Evolutionary conservation across 495 filamentous ascomycete species (phyloP).

Genomic region (Delitschia confertaspora): DNA sequence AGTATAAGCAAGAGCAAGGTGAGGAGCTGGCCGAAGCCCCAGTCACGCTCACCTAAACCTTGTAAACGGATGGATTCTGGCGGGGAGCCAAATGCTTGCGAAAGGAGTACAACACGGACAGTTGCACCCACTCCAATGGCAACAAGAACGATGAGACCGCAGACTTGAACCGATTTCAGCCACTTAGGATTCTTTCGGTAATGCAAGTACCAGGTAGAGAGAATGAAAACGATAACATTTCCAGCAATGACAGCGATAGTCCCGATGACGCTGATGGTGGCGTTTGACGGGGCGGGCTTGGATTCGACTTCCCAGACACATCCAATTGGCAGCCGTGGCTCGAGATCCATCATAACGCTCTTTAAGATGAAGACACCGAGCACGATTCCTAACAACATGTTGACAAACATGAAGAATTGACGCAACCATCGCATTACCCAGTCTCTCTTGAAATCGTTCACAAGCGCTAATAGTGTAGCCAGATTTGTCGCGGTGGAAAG

Average conservation of each 20-base stretch:
- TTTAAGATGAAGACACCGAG: constrained; percentile 44
- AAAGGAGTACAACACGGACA: constrained; percentile 41
- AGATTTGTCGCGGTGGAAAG: constrained; percentile 52
- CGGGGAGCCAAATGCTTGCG: constrained; percentile 44
- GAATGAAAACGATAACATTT: constrained; percentile 42
- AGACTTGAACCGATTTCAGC: constrained; percentile 40
- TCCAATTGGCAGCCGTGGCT: constrained; percentile 42
- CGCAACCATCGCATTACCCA: constrained; percentile 54
- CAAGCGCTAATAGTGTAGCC: constrained; percentile 46
- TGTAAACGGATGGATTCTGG: constrained; percentile 32
- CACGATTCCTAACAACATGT: constrained; percentile 42
- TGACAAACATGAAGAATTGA: constrained; percentile 51
- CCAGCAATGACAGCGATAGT: constrained; percentile 46
- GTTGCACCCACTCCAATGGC: constrained; percentile 44
- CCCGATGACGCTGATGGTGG: constrained; percentile 39
- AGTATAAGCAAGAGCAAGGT: constrained; percentile 45
- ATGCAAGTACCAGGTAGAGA: constrained; percentile 51
- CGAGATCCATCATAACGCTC: constrained; percentile 40
- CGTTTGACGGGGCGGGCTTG: constrained; percentile 27
- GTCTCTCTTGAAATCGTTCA: constrained; percentile 52
- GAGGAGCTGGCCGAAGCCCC: constrained; percentile 51
- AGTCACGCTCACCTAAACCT: constrained; percentile 45
- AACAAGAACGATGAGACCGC: constrained; percentile 41
- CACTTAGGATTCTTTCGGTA: constrained; percentile 36
- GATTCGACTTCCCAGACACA: constrained; percentile 42